phyloP scores from a whole-genome alignment of 2,329 filamentous ascomycete genomes.

The Myriosclerotinia curreyana region DNA sequence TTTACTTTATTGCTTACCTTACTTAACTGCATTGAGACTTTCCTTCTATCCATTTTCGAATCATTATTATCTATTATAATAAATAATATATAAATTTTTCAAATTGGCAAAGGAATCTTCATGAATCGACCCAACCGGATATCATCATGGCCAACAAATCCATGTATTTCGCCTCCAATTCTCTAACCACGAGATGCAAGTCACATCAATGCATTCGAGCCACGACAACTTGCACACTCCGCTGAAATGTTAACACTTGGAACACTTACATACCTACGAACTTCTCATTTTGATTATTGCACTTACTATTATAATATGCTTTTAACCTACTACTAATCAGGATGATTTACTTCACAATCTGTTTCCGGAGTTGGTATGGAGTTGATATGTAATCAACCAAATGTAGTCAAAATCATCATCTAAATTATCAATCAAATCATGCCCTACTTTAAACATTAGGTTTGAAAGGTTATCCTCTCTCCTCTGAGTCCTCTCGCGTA shows the following conservation, averaged over 20 bases:
- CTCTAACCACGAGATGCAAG: conserved; percentile 32
- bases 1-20: background rate
- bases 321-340: conserved; percentile 15
- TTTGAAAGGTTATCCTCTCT: background rate
- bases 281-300: background rate
- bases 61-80: background rate
- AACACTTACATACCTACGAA: conserved; percentile 13
- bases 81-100: background rate
- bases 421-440: background rate
- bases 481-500: conserved; percentile 16
- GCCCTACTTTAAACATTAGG: background rate
- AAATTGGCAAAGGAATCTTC: background rate
- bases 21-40: background rate
- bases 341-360: background rate
- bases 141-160: conserved; percentile 18
- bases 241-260: conserved; percentile 8
- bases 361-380: conserved; percentile 5
- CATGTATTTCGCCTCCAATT: conserved; percentile 25
- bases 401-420: conserved; percentile 3
- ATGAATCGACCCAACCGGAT: conserved; percentile 4
- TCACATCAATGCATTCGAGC: conserved; percentile 36
- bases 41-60: background rate
- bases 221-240: conserved; percentile 34
- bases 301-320: conserved; percentile 13
- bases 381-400: conserved; percentile 8